These are phyloP conservation scores for Backusella luteola DNA, from an alignment of 192 early-diverging fungal species.

Conservation along the genomic window DNA sequence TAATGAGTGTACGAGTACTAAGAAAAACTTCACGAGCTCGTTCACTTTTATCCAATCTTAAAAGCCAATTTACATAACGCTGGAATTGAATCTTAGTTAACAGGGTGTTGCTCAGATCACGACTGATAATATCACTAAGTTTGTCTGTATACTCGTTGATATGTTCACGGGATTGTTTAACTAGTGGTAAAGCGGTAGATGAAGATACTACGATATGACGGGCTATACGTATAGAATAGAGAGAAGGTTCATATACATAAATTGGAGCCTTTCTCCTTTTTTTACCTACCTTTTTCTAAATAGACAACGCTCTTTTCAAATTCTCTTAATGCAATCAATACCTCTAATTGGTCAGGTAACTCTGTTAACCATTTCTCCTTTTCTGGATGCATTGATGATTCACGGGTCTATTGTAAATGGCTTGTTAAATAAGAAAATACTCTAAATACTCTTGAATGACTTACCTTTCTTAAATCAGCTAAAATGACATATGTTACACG, in stretches of 20 bases:
- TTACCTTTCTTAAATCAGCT: conserved; percentile 10
- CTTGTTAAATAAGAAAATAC: background rate
- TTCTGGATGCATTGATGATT: conserved; percentile 6
- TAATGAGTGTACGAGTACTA: conserved; percentile 68
- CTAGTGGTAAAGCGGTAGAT: conserved; percentile 16
- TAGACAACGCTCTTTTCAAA: conserved; percentile 77
- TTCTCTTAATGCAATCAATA: conserved; percentile 89
- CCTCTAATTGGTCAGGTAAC: conserved; percentile 87
- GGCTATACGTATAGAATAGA: background rate
- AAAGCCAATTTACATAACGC: conserved; percentile 75
- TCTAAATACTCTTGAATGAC: background rate
- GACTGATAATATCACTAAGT: conserved; percentile 40
- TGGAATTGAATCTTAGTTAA: conserved; percentile 80
- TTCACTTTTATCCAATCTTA: conserved; percentile 72
- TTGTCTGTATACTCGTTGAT: conserved; percentile 44
- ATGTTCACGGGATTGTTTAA: conserved; percentile 41
- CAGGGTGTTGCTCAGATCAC: conserved; percentile 79
- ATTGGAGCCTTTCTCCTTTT: background rate
- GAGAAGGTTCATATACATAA: background rate
- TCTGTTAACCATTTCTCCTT: conserved; percentile 67
- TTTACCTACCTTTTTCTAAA: conserved; percentile 61
- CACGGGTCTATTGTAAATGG: background rate
- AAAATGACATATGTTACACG: background rate
- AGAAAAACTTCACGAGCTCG: conserved; percentile 88
- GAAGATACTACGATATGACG: conserved; percentile 6